These are phyloP conservation scores for Citrullus mucosospermus DNA, from an alignment of 306 rosid species.

Conservation along the genomic window DNA sequence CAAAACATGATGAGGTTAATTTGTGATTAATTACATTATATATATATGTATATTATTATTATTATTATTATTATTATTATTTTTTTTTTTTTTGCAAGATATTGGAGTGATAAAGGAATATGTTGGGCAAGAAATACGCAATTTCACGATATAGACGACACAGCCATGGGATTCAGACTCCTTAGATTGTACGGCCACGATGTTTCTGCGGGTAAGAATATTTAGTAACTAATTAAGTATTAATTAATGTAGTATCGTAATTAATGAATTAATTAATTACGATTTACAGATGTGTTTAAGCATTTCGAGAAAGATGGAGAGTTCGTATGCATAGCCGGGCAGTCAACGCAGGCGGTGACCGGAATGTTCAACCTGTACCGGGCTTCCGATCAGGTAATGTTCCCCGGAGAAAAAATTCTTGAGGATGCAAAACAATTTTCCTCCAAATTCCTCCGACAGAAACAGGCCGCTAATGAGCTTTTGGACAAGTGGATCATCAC, in stretches of 20 bases:
- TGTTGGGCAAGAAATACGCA: constrained; percentile 75
- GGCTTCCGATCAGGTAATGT: constrained; percentile 42
- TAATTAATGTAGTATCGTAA: too few species aligned
- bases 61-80: too few species aligned
- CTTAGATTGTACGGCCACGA: constrained; percentile 50
- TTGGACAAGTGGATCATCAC: constrained; percentile 85
- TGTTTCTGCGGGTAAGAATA: constrained; percentile 42
- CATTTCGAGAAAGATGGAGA: constrained; percentile 61
- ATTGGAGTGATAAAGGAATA: constrained; percentile 69
- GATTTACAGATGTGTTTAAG: constrained; percentile 43
- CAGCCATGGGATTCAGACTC: constrained; percentile 79
- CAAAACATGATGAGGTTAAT: too few species aligned
- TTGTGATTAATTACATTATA: too few species aligned
- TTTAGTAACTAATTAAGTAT: too few species aligned
- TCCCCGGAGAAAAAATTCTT: constrained; percentile 64
- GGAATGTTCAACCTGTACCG: constrained; percentile 69
- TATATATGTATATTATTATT: too few species aligned
- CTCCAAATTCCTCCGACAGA: constrained; percentile 36
- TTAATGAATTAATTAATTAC: too few species aligned
- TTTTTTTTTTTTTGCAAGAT: constrained; percentile 16
- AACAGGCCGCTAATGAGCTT: constrained; percentile 44
- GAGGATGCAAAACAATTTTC: constrained; percentile 53
- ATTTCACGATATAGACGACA: constrained; percentile 73
- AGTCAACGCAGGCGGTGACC: constrained; percentile 67
- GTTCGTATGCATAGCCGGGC: constrained; percentile 66